Conservation (phyloP, 371 early-diverging fungal genomes). For the Batrachochytrium dendrobatidis region DNA sequence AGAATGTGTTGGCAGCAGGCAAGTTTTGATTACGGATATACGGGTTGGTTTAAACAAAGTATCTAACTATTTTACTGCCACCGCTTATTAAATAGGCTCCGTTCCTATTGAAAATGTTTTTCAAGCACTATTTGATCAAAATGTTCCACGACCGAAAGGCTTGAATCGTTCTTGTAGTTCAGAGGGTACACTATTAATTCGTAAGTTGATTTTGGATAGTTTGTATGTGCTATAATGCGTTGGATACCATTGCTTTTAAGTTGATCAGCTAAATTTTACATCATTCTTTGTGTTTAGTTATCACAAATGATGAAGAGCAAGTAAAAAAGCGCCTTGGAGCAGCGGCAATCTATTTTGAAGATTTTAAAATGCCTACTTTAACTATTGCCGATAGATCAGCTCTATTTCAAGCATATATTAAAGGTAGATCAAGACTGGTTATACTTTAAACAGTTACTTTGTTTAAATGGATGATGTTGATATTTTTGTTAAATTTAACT, state of each 20-base stretch:
- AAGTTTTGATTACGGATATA: neutral
- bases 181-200: too few species aligned
- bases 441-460: neutral
- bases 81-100: neutral
- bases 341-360: neutral
- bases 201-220: neutral
- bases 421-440: neutral
- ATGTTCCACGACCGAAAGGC: neutral
- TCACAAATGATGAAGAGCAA: neutral
- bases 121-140: neutral
- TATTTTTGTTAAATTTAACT: neutral
- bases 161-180: slow-evolving; percentile 1
- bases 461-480: neutral
- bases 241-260: too few species aligned
- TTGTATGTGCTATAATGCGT: neutral
- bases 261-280: too few species aligned
- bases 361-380: neutral
- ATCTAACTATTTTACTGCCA: neutral
- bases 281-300: too few species aligned
- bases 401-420: neutral
- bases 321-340: neutral
- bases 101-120: neutral
- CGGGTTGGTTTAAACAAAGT: neutral
- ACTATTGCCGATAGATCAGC: neutral
- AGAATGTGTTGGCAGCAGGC: neutral